Evolutionary conservation across 306 rosid genomes (phyloP).

Genomic region (Phaseolus lunatus): DNA sequence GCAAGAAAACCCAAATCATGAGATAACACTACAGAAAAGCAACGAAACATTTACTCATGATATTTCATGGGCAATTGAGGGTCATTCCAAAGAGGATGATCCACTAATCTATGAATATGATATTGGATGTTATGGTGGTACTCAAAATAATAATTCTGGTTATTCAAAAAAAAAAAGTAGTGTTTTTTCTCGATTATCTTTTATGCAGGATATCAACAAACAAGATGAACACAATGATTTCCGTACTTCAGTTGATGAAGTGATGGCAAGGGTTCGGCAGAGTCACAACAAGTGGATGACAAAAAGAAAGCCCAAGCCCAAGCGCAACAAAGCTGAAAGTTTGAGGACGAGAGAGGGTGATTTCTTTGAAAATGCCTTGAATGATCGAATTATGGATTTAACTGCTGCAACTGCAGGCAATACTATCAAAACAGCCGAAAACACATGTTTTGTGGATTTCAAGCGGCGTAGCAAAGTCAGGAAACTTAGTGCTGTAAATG

Average conservation of each 20-base stretch:
- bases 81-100: conserved; percentile 20
- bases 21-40: conserved; percentile 43
- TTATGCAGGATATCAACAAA: conserved; percentile 38
- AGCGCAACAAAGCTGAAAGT: conserved; percentile 40
- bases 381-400: conserved; percentile 28
- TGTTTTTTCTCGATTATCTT: conserved; percentile 62
- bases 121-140: conserved; percentile 41
- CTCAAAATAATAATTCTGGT: conserved; percentile 37
- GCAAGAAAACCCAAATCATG: conserved; percentile 45
- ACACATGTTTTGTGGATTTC: conserved; percentile 54
- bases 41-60: conserved; percentile 24
- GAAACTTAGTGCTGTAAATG: conserved; percentile 43
- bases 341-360: conserved; percentile 19
- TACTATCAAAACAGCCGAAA: conserved; percentile 41
- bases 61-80: conserved; percentile 38
- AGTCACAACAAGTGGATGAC: conserved; percentile 38
- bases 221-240: conserved; percentile 32
- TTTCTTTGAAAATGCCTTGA: conserved; percentile 31
- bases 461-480: conserved; percentile 66
- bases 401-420: conserved; percentile 37
- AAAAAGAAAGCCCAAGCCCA: conserved; percentile 46
- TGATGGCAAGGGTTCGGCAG: conserved; percentile 58
- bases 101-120: conserved; percentile 43
- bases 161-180: conserved; percentile 45
- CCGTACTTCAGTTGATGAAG: conserved; percentile 53